phyloP scores from a whole-genome alignment of 1,139 yeast genomes.

The Suhomyces wounanorum region DNA sequence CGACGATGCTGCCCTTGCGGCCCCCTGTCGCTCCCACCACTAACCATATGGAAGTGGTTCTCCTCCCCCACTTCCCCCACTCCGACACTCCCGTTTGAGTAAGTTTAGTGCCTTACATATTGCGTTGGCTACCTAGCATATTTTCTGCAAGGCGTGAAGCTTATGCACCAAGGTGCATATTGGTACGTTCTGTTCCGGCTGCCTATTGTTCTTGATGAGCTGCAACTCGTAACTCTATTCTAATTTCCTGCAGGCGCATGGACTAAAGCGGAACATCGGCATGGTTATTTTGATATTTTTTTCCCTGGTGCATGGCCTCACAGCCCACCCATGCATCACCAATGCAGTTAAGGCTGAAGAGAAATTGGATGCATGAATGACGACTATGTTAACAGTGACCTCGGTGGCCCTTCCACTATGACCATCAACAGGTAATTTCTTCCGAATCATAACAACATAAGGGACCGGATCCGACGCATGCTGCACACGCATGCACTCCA shows the following conservation, averaged over 20 bases:
- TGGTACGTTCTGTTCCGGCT: constrained; percentile 3
- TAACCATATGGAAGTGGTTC: no score
- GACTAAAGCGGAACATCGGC: constrained; percentile 6
- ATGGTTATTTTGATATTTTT: constrained; percentile 3
- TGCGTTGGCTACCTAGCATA: constrained; percentile 5
- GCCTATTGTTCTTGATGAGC: not conserved
- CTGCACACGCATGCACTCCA: no score
- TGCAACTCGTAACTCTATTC: constrained; percentile 13
- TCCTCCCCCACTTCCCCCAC: not conserved
- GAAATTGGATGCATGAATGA: not conserved
- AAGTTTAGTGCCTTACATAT: constrained; percentile 14
- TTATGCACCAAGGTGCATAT: constrained; percentile 3
- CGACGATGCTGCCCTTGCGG: not conserved
- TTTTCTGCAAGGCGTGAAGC: not conserved
- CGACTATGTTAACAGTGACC: not conserved
- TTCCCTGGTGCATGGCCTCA: not conserved
- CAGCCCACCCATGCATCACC: not conserved
- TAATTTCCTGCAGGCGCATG: constrained; percentile 8
- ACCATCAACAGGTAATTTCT: not conserved
- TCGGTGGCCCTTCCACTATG: not conserved
- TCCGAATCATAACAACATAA: not conserved
- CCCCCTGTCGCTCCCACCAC: no score
- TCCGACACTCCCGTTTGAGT: constrained; percentile 1
- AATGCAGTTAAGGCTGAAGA: not conserved
- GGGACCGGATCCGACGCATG: no score